Conservation (phyloP, 768 basidiomycete species). For the Lentinula boryana region DNA sequence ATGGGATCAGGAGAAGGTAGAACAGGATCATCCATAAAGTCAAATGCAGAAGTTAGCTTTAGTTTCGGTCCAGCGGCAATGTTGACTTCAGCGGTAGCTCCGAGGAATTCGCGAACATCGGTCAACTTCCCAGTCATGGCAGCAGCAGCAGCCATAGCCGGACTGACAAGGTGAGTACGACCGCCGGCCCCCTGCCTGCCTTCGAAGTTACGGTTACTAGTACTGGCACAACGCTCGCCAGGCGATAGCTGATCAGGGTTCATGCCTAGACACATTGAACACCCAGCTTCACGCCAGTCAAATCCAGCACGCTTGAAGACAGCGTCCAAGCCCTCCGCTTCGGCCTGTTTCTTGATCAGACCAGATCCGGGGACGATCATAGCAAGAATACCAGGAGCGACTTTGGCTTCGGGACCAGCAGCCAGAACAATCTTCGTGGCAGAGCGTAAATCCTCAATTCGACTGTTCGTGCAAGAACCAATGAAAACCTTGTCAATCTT, state of each 20-base stretch:
- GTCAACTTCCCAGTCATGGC: constrained; percentile 81
- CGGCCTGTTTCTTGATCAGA: constrained; percentile 84
- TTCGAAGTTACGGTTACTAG: constrained; percentile 92
- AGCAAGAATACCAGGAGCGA: constrained; percentile 69
- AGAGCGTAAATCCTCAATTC: constrained; percentile 88
- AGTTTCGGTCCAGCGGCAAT: constrained; percentile 44
- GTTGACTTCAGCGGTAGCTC: constrained; percentile 35
- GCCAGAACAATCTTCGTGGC: constrained; percentile 75
- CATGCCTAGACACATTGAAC: constrained; percentile 96
- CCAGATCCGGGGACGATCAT: constrained; percentile 95
- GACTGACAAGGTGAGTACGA: constrained; percentile 82
- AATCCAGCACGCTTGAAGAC: constrained; percentile 89
- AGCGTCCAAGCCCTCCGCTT: constrained; percentile 80
- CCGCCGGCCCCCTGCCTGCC: constrained; percentile 86
- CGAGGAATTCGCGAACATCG: constrained; percentile 76
- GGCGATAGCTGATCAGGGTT: constrained; percentile 87
- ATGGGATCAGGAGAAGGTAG: constrained; percentile 48
- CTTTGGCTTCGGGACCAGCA: constrained; percentile 66
- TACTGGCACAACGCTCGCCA: constrained; percentile 83
- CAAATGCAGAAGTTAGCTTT: constrained; percentile 64
- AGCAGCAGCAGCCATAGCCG: constrained; percentile 91
- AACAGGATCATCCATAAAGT: constrained; percentile 72
- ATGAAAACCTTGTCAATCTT: constrained; percentile 87
- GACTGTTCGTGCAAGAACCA: constrained; percentile 92
- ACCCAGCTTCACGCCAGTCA: constrained; percentile 93